These are phyloP conservation scores for Akanthomyces lecanii DNA, from an alignment of 2,329 filamentous ascomycete species.

Conservation along the genomic window DNA sequence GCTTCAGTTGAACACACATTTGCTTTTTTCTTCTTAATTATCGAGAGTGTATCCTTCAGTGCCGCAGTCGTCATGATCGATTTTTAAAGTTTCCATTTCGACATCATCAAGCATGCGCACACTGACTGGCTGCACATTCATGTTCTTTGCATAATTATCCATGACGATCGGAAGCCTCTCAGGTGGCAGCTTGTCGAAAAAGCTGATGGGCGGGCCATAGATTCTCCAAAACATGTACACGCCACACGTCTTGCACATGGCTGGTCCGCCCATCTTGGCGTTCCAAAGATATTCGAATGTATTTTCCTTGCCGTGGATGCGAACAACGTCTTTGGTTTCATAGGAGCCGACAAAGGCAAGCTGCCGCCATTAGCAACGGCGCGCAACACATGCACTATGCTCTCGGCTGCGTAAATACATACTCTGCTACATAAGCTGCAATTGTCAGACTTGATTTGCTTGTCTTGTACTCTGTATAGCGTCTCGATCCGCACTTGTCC, in stretches of 20 bases:
- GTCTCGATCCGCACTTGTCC: constrained; percentile 23
- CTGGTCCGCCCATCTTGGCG: constrained; percentile 20
- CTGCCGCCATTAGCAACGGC: constrained; percentile 16
- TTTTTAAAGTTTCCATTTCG: constrained; percentile 5
- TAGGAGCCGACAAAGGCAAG: constrained; percentile 28
- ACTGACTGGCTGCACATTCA: constrained; percentile 26
- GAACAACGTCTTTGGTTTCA: constrained; percentile 26
- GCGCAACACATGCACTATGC: too few species aligned
- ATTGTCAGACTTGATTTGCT: constrained; percentile 41
- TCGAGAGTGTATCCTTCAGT: neutral
- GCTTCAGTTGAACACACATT: too few species aligned
- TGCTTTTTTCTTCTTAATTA: neutral
- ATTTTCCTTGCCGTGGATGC: constrained; percentile 24
- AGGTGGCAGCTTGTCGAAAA: constrained; percentile 26
- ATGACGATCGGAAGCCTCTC: constrained; percentile 24
- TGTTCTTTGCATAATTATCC: constrained; percentile 23
- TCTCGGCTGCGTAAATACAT: neutral
- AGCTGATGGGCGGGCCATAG: constrained; percentile 27
- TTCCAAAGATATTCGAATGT: constrained; percentile 26
- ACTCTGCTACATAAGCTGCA: constrained; percentile 31
- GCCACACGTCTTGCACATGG: constrained; percentile 28
- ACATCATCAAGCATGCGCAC: constrained; percentile 24
- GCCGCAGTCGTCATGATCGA: neutral
- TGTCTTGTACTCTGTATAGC: constrained; percentile 29
- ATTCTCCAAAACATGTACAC: constrained; percentile 27